Evolutionary conservation across 495 filamentous ascomycete genomes (phyloP), one percentile per base, ranked within the genome.

Genomic region (Penicillium parvum): DNA sequence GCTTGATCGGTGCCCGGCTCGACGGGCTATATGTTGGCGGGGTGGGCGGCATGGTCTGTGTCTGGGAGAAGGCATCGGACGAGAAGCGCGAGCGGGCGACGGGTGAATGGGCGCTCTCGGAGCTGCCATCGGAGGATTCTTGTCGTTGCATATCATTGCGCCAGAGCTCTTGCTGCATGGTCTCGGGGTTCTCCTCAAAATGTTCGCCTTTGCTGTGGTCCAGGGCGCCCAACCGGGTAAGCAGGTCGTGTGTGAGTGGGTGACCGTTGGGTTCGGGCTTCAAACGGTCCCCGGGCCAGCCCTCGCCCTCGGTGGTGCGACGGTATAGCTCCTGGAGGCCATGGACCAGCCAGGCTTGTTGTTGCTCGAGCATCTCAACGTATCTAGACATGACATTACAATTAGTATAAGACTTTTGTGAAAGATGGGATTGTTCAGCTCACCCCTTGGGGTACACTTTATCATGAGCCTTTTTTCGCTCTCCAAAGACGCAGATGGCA

Each of bases 341-440:
- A 29, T 79, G 60, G 34, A 84, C 79, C 3, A 85, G 67, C 63
- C 82, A 82, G 7, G 60, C 53, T 62, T 83, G 80, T 65, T 85
- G 80, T 49, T 82, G 78, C 49, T 85, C 81, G n/a, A 85, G 75
- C 76, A 84, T 82, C 51, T 85, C 81, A 23, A 83, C 80, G 45
- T 83, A 84, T 53, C 79, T 83, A 35, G 3, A 15, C 20, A 29
- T 26, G 50, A 33, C n/a, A n/a, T n/a, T n/a, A 6, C 17, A 6
- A 35, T 55, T 27, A 50, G 52, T 37, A 21, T 34, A 11, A 27
- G 23, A 9, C 42, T 26, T 29, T n/a, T n/a, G n/a, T n/a, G n/a
- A n/a, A n/a, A n/a, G n/a, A n/a, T n/a, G n/a, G n/a, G n/a, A n/a
- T n/a, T n/a, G n/a, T n/a, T 33, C 55, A 55, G 67, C 75, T 65